phyloP scores from a whole-genome alignment of 331 rosid genomes.

The Spiraea crenata region DNA sequence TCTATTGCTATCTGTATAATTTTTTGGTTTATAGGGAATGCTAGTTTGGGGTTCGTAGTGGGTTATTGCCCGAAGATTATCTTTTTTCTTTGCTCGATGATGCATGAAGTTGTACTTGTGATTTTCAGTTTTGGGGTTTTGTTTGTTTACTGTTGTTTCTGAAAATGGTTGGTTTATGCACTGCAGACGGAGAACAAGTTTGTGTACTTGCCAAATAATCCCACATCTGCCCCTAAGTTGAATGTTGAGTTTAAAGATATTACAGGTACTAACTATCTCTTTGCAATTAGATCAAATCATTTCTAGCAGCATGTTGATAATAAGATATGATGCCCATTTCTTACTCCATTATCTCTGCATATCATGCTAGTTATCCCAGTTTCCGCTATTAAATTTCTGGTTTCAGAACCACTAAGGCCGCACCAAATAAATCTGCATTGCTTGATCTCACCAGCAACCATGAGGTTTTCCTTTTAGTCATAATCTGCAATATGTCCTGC shows the following conservation, averaged over 20 bases:
- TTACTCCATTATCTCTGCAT: constrained; percentile 1
- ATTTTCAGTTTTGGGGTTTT: background rate
- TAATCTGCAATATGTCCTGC: background rate
- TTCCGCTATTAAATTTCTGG: constrained; percentile 34
- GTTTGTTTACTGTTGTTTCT: background rate
- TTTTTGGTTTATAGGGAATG: background rate
- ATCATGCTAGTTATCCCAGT: background rate
- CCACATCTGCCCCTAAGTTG: constrained; percentile 52
- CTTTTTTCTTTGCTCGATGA: background rate
- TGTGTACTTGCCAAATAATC: constrained; percentile 69
- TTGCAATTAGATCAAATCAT: too few species aligned
- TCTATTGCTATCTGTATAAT: background rate
- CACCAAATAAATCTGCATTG: constrained; percentile 85
- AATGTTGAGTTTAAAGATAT: too few species aligned
- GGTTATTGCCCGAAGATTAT: background rate
- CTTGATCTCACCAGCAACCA: constrained; percentile 63
- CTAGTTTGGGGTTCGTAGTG: background rate
- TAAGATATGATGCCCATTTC: too few species aligned
- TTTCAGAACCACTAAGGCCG: constrained; percentile 82
- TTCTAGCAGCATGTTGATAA: too few species aligned
- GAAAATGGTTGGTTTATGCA: constrained; percentile 6
- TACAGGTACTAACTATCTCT: too few species aligned
- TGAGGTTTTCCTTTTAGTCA: constrained; percentile 54
- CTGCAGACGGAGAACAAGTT: constrained; percentile 62
- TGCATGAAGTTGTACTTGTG: background rate